phyloP scores from a whole-genome alignment of 23 red algal species.

The Gracilaria gracilis region DNA sequence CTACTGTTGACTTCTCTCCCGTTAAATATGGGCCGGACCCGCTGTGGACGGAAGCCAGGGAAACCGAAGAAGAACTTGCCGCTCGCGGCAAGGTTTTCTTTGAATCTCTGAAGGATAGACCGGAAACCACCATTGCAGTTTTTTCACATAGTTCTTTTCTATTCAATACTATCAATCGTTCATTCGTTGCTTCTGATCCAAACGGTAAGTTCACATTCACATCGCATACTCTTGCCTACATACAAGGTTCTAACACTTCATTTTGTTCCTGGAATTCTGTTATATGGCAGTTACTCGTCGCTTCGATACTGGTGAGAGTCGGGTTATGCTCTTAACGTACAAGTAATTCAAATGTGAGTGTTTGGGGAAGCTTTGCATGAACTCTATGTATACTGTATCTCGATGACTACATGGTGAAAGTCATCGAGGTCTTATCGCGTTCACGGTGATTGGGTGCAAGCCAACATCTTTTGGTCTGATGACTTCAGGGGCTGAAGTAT shows the following conservation, averaged over 20 bases:
- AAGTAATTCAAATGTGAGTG: neutral
- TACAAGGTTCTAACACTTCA: neutral
- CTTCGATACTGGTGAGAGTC: constrained; percentile 62
- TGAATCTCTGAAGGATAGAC: constrained; percentile 26
- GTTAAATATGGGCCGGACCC: constrained; percentile 55
- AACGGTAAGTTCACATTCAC: constrained; percentile 47
- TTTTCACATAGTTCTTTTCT: constrained; percentile 80
- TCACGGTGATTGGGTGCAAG: constrained; percentile 29
- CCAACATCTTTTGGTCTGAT: constrained; percentile 8
- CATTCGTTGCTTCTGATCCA: constrained; percentile 50
- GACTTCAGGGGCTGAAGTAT: constrained; percentile 13
- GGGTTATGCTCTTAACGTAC: constrained; percentile 57
- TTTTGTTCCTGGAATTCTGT: neutral
- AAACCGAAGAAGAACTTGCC: constrained; percentile 63
- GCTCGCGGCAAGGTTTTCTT: constrained; percentile 66
- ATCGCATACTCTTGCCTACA: neutral
- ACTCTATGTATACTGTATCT: neutral
- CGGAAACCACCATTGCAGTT: constrained; percentile 51
- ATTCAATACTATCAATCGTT: constrained; percentile 51
- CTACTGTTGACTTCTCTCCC: constrained; percentile 58
- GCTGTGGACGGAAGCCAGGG: constrained; percentile 33
- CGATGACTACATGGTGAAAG: neutral
- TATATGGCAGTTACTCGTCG: constrained; percentile 53
- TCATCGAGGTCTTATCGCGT: constrained; percentile 27
- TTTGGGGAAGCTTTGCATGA: neutral